These are phyloP conservation scores for Lichtheimia corymbifera DNA, from an alignment of 371 early-diverging fungal species.

Conservation along the genomic window DNA sequence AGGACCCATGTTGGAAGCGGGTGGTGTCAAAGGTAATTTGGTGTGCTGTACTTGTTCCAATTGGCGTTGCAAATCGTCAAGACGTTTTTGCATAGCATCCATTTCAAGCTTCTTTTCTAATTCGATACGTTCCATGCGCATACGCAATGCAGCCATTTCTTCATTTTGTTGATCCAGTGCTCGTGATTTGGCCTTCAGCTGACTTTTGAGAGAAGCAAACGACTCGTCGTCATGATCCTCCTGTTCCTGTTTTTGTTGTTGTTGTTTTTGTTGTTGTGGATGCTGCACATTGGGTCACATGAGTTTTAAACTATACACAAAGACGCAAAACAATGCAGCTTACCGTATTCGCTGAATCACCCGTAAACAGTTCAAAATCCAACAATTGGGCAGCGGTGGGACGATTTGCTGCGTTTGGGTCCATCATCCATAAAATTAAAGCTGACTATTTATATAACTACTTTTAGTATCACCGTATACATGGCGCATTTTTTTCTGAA, in stretches of 20 bases:
- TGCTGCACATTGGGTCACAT: no score
- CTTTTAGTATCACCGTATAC: constrained; percentile 4
- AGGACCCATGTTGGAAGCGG: not conserved
- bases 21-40: constrained; percentile 1
- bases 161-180: constrained; percentile 27
- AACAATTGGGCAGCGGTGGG: constrained; percentile 78
- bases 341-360: not conserved
- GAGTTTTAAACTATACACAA: not conserved
- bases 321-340: constrained; percentile 1
- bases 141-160: constrained; percentile 28
- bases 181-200: constrained; percentile 23
- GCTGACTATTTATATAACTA: constrained; percentile 50
- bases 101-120: constrained; percentile 25
- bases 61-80: constrained; percentile 19
- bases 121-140: constrained; percentile 25
- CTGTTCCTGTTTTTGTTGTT: not conserved
- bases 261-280: not conserved
- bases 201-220: constrained; percentile 17
- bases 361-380: constrained; percentile 64
- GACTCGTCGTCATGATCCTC: not conserved
- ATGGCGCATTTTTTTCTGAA: not conserved
- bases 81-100: constrained; percentile 19
- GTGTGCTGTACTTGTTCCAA: constrained; percentile 6
- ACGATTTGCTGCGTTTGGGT: constrained; percentile 65
- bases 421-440: constrained; percentile 78